phyloP scores from a whole-genome alignment of 768 basidiomycete genomes.

The Kondoa subrosea region DNA sequence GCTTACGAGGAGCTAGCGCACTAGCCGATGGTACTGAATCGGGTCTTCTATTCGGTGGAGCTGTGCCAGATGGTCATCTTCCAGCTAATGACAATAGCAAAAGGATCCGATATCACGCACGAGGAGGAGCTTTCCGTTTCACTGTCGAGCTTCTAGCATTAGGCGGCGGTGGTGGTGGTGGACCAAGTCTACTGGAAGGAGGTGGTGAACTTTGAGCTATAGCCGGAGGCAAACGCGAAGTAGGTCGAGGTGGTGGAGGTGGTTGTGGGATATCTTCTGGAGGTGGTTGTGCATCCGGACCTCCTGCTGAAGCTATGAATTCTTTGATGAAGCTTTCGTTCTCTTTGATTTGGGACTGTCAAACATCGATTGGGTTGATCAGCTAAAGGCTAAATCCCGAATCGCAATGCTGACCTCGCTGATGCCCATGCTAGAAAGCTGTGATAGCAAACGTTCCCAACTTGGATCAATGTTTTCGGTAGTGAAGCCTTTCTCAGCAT shows the following conservation, averaged over 20 bases:
- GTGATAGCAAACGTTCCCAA: constrained; percentile 57
- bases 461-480: constrained; percentile 74
- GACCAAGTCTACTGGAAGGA: constrained; percentile 27
- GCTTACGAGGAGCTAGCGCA: background rate
- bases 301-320: constrained; percentile 44
- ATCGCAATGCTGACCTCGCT: constrained; percentile 32
- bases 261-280: constrained; percentile 23
- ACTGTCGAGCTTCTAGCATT: background rate
- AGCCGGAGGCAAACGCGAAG: constrained; percentile 19
- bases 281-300: constrained; percentile 30
- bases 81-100: background rate
- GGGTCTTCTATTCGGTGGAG: background rate
- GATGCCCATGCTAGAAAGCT: constrained; percentile 51
- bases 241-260: constrained; percentile 24
- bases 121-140: background rate
- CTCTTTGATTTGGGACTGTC: constrained; percentile 45
- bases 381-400: background rate
- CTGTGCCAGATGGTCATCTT: background rate
- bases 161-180: constrained; percentile 30
- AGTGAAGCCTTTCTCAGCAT: constrained; percentile 67
- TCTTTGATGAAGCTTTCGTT: constrained; percentile 81
- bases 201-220: constrained; percentile 32
- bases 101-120: background rate
- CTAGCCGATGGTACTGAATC: background rate
- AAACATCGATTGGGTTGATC: background rate